Percentiles rank a stretch among this genome's conserved stretches.
Conservation (phyloP, 495 filamentous ascomycete genomes). For the Aspergillus sclerotiicarbonarius region DNA sequence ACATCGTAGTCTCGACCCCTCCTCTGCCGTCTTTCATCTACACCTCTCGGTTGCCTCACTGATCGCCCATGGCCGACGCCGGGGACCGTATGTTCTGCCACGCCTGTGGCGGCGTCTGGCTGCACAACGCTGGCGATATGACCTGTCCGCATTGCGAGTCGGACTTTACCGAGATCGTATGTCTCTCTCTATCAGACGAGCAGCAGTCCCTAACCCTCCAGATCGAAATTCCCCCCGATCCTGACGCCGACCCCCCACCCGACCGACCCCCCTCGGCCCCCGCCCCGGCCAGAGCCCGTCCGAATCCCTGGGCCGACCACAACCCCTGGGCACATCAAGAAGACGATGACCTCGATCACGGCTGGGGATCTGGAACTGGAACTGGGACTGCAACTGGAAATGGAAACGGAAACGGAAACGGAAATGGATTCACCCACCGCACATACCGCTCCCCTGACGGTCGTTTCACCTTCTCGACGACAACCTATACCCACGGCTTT, state of each 20-base stretch:
- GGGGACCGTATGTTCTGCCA: slow-evolving; percentile 80
- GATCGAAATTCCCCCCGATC: slow-evolving; percentile 41
- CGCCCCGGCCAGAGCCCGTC: slow-evolving; percentile 20
- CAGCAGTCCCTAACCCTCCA: slow-evolving; percentile 31
- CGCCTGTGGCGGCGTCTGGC: slow-evolving; percentile 76
- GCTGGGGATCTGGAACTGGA: slow-evolving; percentile 21
- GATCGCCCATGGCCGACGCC: slow-evolving; percentile 30
- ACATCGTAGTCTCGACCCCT: too few species aligned
- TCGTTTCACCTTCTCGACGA: slow-evolving; percentile 38
- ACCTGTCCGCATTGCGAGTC: slow-evolving; percentile 72
- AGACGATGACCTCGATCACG: slow-evolving; percentile 17
- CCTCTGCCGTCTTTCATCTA: too few species aligned
- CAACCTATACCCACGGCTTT: slow-evolving; percentile 29
- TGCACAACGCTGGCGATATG: slow-evolving; percentile 61
- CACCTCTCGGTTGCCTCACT: not conserved
- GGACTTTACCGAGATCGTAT: slow-evolving; percentile 81
- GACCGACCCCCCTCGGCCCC: slow-evolving; percentile 19
- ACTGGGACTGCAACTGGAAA: not conserved
- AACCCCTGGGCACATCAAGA: slow-evolving; percentile 39
- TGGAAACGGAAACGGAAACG: not conserved
- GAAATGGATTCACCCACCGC: slow-evolving; percentile 36
- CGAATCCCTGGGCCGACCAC: slow-evolving; percentile 32
- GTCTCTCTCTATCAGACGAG: slow-evolving; percentile 6
- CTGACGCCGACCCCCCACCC: slow-evolving; percentile 16
- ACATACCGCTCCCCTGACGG: slow-evolving; percentile 50